phyloP scores from a whole-genome alignment of 352 stramenopile species.

The Phytophthora litchii region DNA sequence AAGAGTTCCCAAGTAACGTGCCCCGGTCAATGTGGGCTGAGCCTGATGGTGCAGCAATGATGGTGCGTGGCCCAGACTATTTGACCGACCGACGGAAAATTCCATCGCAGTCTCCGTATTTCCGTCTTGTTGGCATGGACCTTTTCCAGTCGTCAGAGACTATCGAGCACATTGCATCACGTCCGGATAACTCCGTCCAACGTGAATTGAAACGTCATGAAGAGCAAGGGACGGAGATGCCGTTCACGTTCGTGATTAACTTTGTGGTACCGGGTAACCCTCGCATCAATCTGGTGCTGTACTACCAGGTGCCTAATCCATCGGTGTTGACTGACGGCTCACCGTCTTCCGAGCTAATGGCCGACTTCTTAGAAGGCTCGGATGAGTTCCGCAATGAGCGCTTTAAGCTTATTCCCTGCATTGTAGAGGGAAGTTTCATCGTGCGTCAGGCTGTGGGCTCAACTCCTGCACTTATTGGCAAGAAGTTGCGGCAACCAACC shows the following conservation, averaged over 20 bases:
- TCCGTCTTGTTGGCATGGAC: constrained; percentile 72
- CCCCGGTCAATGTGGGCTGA: constrained; percentile 76
- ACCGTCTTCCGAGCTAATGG: constrained; percentile 73
- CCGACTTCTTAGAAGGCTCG: constrained; percentile 71
- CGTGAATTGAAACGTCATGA: constrained; percentile 62
- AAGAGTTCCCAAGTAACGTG: constrained; percentile 62
- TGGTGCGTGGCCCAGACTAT: constrained; percentile 77
- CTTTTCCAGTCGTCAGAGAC: constrained; percentile 60
- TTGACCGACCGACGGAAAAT: constrained; percentile 74
- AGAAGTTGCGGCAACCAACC: constrained; percentile 74
- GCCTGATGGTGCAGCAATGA: constrained; percentile 65
- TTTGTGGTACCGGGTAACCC: constrained; percentile 73
- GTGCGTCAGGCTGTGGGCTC: constrained; percentile 78
- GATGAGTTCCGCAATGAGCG: constrained; percentile 83
- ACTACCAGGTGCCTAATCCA: constrained; percentile 68
- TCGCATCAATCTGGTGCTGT: constrained; percentile 68
- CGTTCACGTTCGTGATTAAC: constrained; percentile 83
- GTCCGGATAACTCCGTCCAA: constrained; percentile 67
- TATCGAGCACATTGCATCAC: constrained; percentile 68
- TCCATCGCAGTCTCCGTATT: constrained; percentile 64
- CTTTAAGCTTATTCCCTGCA: constrained; percentile 85
- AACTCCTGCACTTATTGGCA: constrained; percentile 74
- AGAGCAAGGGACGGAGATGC: constrained; percentile 64
- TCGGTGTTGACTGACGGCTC: constrained; percentile 60
- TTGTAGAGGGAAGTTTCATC: constrained; percentile 83